Conservation (phyloP, 1,284 basidiomycete genomes). For the Ganoderma lucidum region DNA sequence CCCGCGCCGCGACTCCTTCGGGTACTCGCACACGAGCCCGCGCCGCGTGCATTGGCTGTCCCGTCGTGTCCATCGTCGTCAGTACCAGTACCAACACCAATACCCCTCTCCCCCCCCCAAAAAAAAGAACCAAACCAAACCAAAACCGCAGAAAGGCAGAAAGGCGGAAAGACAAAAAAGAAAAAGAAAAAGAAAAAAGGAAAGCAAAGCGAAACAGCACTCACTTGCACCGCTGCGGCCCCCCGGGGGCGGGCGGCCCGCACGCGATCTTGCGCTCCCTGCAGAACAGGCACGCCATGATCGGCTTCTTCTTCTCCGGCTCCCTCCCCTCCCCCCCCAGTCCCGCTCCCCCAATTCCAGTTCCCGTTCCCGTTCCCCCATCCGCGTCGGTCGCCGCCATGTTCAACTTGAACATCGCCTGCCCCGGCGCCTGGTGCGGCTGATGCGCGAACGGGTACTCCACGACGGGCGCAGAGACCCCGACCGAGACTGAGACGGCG, state of each 20-base stretch:
- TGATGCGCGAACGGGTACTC: constrained; percentile 31
- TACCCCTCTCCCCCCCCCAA: too few species aligned
- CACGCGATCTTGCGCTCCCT: constrained; percentile 51
- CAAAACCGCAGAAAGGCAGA: too few species aligned
- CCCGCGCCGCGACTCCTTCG: constrained; percentile 59
- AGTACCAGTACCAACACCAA: neutral
- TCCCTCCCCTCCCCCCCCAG: constrained; percentile 18
- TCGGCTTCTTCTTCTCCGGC: constrained; percentile 44
- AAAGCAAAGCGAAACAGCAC: constrained; percentile 26
- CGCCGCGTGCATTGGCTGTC: constrained; percentile 57
- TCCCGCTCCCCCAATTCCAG: neutral
- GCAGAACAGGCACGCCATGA: constrained; percentile 49
- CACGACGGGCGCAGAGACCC: constrained; percentile 16
- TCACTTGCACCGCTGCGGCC: constrained; percentile 45
- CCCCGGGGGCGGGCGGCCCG: constrained; percentile 42
- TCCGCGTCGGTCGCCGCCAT: constrained; percentile 12
- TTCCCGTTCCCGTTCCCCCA: neutral
- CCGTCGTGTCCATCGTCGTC: neutral
- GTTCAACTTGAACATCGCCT: constrained; percentile 40
- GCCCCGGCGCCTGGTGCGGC: constrained; percentile 28
- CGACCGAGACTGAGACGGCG: neutral
- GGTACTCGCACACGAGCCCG: constrained; percentile 55
- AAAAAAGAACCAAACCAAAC: too few species aligned
- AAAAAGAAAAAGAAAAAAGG: neutral
- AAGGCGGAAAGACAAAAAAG: too few species aligned